These are phyloP conservation scores for Phanerochaete carnosa DNA, from an alignment of 768 basidiomycete genomes.

Conservation along the genomic window DNA sequence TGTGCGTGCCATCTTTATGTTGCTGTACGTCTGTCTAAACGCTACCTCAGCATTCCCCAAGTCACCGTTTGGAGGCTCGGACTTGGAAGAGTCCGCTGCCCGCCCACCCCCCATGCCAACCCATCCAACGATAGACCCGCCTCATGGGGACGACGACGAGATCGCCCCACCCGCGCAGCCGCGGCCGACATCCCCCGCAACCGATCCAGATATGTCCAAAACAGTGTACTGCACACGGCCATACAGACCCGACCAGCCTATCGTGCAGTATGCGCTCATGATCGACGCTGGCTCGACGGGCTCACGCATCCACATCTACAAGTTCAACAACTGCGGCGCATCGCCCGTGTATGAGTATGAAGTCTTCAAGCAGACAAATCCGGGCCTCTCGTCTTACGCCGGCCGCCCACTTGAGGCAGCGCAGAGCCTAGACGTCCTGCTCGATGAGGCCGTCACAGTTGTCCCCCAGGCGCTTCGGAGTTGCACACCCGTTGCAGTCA, in stretches of 20 bases:
- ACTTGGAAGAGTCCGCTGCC: background rate
- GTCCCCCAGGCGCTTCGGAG: slow-evolving; percentile 63
- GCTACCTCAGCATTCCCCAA: slow-evolving; percentile 2
- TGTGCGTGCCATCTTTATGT: slow-evolving; percentile 16
- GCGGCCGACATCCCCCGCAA: slow-evolving; percentile 58
- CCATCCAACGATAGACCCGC: slow-evolving; percentile 4
- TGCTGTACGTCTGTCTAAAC: background rate
- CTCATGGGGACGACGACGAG: slow-evolving; percentile 15
- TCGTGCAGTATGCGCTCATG: slow-evolving; percentile 94
- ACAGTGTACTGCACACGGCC: slow-evolving; percentile 72
- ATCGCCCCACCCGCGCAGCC: slow-evolving; percentile 7
- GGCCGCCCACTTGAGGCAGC: slow-evolving; percentile 69
- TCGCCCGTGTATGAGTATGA: slow-evolving; percentile 89
- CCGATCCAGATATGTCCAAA: slow-evolving; percentile 68
- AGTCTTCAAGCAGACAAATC: slow-evolving; percentile 78
- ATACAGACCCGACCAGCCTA: slow-evolving; percentile 40
- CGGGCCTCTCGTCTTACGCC: slow-evolving; percentile 70
- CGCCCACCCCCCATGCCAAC: slow-evolving; percentile 1
- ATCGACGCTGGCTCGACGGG: slow-evolving; percentile 98
- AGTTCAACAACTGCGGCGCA: slow-evolving; percentile 86
- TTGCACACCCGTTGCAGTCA: slow-evolving; percentile 89
- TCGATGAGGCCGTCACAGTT: slow-evolving; percentile 75
- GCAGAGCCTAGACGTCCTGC: slow-evolving; percentile 67
- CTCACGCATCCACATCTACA: slow-evolving; percentile 97
- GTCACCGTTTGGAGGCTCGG: background rate